Conservation (phyloP, 768 basidiomycete genomes). For the Tulasnella calospora region DNA sequence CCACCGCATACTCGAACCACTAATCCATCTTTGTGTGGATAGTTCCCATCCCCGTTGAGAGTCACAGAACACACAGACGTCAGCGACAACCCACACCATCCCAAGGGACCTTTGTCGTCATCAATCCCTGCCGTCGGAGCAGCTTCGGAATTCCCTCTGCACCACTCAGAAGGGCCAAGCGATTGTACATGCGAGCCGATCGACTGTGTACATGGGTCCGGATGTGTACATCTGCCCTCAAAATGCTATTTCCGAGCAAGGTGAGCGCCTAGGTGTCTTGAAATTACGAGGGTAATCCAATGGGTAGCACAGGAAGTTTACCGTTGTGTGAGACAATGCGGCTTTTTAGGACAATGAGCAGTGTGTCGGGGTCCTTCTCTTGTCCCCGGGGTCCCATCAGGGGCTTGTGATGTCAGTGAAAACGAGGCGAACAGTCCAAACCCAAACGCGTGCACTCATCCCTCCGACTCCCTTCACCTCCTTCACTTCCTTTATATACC, state of each 20-base stretch:
- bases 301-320: background rate
- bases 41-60: background rate
- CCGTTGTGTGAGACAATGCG: constrained; percentile 7
- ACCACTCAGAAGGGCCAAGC: too few relatives aligned
- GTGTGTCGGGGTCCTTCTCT: background rate
- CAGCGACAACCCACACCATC: background rate
- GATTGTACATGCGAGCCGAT: background rate
- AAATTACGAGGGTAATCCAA: background rate
- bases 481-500: background rate
- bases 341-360: background rate
- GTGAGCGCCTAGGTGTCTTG: background rate
- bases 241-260: background rate
- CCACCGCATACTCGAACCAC: background rate
- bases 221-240: background rate
- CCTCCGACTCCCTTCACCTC: background rate
- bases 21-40: background rate
- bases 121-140: background rate
- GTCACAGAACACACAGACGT: background rate
- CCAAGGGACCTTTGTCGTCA: background rate
- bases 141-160: background rate
- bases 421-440: constrained; percentile 9
- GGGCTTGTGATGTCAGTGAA: constrained; percentile 9
- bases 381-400: background rate
- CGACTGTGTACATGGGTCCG: background rate
- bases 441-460: constrained; percentile 3